Evolutionary conservation across 2,329 filamentous ascomycete genomes (phyloP), one percentile per base, ranked within the genome.

Genomic region (Neofusicoccum parvum): DNA sequence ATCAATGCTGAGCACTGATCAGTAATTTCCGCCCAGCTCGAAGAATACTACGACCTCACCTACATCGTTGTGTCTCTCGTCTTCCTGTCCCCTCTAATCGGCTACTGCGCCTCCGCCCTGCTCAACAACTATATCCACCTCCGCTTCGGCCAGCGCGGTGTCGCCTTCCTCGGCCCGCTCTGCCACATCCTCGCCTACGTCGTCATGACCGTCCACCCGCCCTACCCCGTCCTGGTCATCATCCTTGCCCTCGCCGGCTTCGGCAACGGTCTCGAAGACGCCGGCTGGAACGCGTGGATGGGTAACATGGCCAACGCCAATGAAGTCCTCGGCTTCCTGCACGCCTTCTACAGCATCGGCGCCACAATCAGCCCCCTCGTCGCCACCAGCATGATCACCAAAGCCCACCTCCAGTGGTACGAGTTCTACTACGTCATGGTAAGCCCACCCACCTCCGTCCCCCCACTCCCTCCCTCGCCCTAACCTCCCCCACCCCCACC

Each of bases 341-440:
- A 93, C 73, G 89, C 86, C 0, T 86, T 86, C 43, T 94, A 92
- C 72, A 90, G 90, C 0, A 72, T 91, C 0, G 91, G 91, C 0
- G 91, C 88, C 1, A 88, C 89, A 0, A 79, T 92, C 12, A 82
- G 85, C 3, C 91, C 91, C 0, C 75, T 94, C 6, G 83, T 92
- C 66, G 90, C 90, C 1, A 92, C 91, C 0, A 84, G 85, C 4
- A 88, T 94, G 85, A 86, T 94, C 41, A 87, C 88, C 0, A 87
- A 87, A 68, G 86, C 79, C 0, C 69, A 79, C 3, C 72, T 89
- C 59, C 80, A 80, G 0, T 95, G 92, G 92, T 92, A 89, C 70
- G 81, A 81, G 11, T 94, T 90, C 76, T 94, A 92, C 76, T 92
- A 92, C 72, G 78, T 92, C 65, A 90, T 93, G 88, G 87, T 90